Conservation (phyloP, 1,139 yeast species). For the Scheffersomyces segobiensis region DNA sequence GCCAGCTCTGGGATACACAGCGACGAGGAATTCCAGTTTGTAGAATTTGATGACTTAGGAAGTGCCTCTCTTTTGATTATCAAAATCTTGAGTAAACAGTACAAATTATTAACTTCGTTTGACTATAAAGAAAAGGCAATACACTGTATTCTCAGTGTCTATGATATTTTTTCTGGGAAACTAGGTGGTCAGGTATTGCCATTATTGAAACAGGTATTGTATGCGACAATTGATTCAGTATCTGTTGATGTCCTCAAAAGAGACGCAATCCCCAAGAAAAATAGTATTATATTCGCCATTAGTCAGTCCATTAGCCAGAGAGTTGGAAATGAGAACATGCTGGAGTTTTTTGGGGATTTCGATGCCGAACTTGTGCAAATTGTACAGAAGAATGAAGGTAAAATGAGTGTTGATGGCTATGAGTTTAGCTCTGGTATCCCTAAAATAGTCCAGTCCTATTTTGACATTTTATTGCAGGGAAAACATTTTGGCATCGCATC, state of each 20-base stretch:
- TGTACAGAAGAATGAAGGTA: conserved; percentile 2
- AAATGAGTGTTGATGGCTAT: conserved; percentile 6
- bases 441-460: conserved; percentile 8
- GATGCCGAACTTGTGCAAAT: conserved; percentile 3
- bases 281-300: conserved; percentile 3
- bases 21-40: conserved; percentile 16
- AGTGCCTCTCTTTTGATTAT: conserved; percentile 19
- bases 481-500: conserved; percentile 12
- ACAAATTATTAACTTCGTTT: conserved; percentile 13
- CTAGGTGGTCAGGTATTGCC: neutral
- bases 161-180: conserved; percentile 10
- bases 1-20: conserved; percentile 7
- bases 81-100: conserved; percentile 18
- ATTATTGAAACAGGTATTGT: neutral
- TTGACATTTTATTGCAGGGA: conserved; percentile 7
- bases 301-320: neutral
- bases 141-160: conserved; percentile 18
- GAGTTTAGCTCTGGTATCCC: conserved; percentile 8
- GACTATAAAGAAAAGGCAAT: conserved; percentile 22
- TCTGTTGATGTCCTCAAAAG: conserved; percentile 7
- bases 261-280: neutral
- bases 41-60: conserved; percentile 16
- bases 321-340: neutral
- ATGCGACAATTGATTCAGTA: conserved; percentile 11
- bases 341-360: conserved; percentile 6